Evolutionary conservation across 1,139 yeast genomes (phyloP).

Genomic region (Candida frijolesensis): DNA sequence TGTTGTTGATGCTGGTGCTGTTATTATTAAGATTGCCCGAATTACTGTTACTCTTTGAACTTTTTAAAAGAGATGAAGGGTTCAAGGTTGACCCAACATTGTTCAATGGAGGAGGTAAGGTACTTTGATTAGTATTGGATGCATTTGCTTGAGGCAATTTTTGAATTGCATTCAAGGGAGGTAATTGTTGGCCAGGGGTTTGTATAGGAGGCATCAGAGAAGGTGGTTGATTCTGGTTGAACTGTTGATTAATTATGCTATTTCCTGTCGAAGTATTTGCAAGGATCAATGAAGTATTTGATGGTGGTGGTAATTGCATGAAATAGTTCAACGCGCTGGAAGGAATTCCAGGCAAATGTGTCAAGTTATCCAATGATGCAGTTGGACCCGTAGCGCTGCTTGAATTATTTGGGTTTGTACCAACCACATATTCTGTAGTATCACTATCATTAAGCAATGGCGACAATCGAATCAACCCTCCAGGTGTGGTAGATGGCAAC

Average conservation of each 20-base stretch:
- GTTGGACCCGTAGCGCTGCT: slow-evolving; percentile 1
- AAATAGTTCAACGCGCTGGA: slow-evolving; percentile 3
- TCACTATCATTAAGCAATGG: slow-evolving; percentile 40
- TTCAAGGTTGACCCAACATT: slow-evolving; percentile 24
- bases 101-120: slow-evolving; percentile 19
- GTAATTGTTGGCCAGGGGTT: slow-evolving; percentile 36
- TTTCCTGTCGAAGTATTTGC: background rate
- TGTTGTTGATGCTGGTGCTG: slow-evolving; percentile 4
- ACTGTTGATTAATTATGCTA: background rate
- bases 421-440: slow-evolving; percentile 20
- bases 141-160: slow-evolving; percentile 23
- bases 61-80: slow-evolving; percentile 28
- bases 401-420: background rate
- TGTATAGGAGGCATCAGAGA: slow-evolving; percentile 28
- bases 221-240: background rate
- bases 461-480: slow-evolving; percentile 33
- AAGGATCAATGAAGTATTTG: background rate
- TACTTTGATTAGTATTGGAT: slow-evolving; percentile 1
- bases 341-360: slow-evolving; percentile 20
- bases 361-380: slow-evolving; percentile 20
- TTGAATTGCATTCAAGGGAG: slow-evolving; percentile 41
- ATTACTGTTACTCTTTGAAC: slow-evolving; percentile 13
- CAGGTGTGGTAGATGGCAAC: slow-evolving; percentile 18
- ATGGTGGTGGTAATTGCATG: slow-evolving; percentile 6
- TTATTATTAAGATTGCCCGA: slow-evolving; percentile 15